Evolutionary conservation across 2,329 filamentous ascomycete genomes (phyloP), one percentile per base, ranked within the genome.

Genomic region (Rhinocladiella similis): DNA sequence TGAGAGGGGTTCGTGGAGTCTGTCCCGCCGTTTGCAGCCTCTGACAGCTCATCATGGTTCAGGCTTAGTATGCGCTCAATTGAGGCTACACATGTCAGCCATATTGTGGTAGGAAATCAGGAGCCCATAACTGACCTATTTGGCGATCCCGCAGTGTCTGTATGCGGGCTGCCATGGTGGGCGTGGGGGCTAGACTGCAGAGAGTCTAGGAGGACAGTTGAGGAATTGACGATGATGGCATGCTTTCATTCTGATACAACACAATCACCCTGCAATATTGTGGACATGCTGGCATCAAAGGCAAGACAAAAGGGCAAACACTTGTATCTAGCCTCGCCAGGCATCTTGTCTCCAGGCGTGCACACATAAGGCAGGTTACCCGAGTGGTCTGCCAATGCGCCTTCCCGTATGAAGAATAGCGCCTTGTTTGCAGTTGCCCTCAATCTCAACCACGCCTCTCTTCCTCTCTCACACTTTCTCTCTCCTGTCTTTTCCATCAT

Each of bases 41-140:
- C 38, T 12, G 52, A 50, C 22, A 57, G 27, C 6, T 60, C 51
- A 36, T 84, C 81, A 68, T 94, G 87, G 75, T 99, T 99, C 65
- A 99, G 80, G 72, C 97, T 97, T 65, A 99, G 84, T 68, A 99
- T 91, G 75, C 91, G 93, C 78, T 96, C 91, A 68, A 99, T 91
- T 16, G 93, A 93, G 48, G 88, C 92, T 96, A 63, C 38, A 63
- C 47, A 60, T 51, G 42, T 60, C 51, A 63, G 48, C 47, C n/a
- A 60, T 52, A 56, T 51, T 66, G 62, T 13, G n/a, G 13, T 67
- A 61, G 63, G 59, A 63, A 61, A 65, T 54, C 53, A 48, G 56
- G 29, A 35, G 46, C 38, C 54, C 25, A 36, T 51, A 45, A 61
- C 82, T 69, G 77, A 87, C 85, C 83, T 74, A 89, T 85, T 79